A percentile compares a stretch with the other conserved stretches of the same genome.
Conservation (phyloP, 176 grass and related monocot genomes). For the Carex scoparia region DNA sequence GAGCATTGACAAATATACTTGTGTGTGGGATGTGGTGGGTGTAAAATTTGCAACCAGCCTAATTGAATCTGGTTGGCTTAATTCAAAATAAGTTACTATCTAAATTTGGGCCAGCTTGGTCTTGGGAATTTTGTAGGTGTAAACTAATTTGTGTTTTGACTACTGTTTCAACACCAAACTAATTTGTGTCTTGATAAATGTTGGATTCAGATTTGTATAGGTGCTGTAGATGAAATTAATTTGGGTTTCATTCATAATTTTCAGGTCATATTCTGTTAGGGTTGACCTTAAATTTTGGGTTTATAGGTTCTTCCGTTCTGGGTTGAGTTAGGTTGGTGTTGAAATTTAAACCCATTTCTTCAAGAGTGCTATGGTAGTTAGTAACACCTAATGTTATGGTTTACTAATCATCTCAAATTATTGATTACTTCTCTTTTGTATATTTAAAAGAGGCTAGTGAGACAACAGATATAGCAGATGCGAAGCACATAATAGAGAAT, state of each 20-base stretch:
- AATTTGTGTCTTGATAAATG: neutral
- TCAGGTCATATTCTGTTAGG: neutral
- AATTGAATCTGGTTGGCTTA: neutral
- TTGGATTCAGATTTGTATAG: neutral
- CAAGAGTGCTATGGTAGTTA: neutral
- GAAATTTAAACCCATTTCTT: neutral
- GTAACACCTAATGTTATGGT: neutral
- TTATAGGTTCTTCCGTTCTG: neutral
- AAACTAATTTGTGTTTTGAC: neutral
- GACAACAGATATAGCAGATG: slow-evolving; percentile 35
- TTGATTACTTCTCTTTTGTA: neutral
- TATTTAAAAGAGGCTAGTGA: slow-evolving; percentile 40
- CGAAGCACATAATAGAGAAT: slow-evolving; percentile 42
- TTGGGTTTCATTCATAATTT: neutral
- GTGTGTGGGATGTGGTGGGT: neutral
- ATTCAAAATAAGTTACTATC: neutral
- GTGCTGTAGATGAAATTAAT: neutral
- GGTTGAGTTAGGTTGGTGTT: neutral
- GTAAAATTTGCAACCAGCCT: neutral
- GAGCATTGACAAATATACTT: neutral
- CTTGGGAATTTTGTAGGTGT: neutral
- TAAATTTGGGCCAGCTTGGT: neutral
- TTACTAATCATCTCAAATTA: neutral
- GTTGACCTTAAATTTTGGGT: neutral
- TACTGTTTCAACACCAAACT: neutral